Evolutionary conservation across 2,329 filamentous ascomycete species (phyloP).

Genomic region (Cytospora piceicola): DNA sequence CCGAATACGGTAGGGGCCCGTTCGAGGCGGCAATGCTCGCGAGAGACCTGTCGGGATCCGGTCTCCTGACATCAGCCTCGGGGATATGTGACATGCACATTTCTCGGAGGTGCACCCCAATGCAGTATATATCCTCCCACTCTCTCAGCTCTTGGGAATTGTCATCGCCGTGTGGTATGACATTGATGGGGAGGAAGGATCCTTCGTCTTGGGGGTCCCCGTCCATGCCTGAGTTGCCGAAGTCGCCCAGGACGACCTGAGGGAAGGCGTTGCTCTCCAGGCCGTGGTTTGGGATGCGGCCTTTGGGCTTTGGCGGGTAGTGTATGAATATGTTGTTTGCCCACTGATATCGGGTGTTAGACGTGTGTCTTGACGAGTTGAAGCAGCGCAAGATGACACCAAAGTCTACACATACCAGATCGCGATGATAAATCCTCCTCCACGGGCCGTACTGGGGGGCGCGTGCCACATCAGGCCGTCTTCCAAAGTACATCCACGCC

Average conservation of each 20-base stretch:
- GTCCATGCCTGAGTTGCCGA: background rate
- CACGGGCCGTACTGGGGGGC: background rate
- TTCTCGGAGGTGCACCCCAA: background rate
- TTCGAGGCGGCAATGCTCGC: background rate
- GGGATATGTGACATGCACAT: conserved; percentile 6
- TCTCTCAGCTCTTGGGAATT: background rate
- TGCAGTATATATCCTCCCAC: conserved; percentile 9
- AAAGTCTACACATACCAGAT: background rate
- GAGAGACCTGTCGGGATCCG: conserved; percentile 1
- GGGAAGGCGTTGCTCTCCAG: background rate
- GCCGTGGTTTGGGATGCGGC: background rate
- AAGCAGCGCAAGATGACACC: no score
- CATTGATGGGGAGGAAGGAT: background rate
- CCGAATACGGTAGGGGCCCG: background rate
- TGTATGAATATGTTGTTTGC: conserved; percentile 5
- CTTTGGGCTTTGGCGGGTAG: background rate
- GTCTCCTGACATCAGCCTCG: background rate
- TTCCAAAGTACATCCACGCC: conserved; percentile 11
- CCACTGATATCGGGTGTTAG: background rate
- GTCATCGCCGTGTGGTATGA: background rate
- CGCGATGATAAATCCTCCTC: conserved; percentile 2
- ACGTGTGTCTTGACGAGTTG: no score
- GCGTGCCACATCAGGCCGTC: background rate
- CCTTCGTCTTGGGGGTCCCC: background rate
- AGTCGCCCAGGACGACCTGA: conserved; percentile 4